Base-by-base conservation (phyloP, 768 basidiomycete genomes). In the Agaricus subrufescens region DNA sequence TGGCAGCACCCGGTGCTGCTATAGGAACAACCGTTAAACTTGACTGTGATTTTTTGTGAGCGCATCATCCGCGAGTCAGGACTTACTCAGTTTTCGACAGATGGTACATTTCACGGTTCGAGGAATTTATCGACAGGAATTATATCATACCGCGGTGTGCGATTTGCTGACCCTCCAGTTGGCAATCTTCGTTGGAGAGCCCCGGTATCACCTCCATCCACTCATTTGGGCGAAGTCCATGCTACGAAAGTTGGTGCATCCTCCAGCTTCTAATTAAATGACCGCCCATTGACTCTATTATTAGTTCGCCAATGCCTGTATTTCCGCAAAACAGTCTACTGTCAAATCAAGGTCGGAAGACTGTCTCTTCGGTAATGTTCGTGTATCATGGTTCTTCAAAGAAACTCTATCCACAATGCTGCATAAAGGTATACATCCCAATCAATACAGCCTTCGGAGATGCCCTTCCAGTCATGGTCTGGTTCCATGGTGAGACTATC, bases 291-390 rank as follows among this genome's bases (percentile, higher is more conserved):
- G 31, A 48, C 48, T 29, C 27, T 50, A 8, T 11, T 40, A 19
- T n/a, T 30, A 77, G 75, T 71, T 74, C 54, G 69, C 65, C 19
- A 61, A 65, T 50, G 62, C 62, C 2, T 77, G 75, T 51, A 71
- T 77, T 46, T 54, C 58, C 25, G 67, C 72, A 1, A 64, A 65
- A 9, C 71, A 72, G 50, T 66, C 60, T 0, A 63, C 58, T 1
- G 65, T 71, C 1, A 55, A 59, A 1, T 15, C 66, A 25, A 66
- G 68, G 34, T 69, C 71, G 9, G 76, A 77, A 59, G 75, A 77
- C 56, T 77, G 76, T 55, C 61, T 77, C 1, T 77, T 74, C 54
- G 73, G 71, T 49, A 77, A 77, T 59, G 76, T 75, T 38, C 12
- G 25, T 49, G 7, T 51, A 11, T n/a, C 34, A 34, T 11, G 14